These are phyloP conservation scores for Coffea canephora DNA, from an alignment of 257 asterid species.

Conservation along the genomic window DNA sequence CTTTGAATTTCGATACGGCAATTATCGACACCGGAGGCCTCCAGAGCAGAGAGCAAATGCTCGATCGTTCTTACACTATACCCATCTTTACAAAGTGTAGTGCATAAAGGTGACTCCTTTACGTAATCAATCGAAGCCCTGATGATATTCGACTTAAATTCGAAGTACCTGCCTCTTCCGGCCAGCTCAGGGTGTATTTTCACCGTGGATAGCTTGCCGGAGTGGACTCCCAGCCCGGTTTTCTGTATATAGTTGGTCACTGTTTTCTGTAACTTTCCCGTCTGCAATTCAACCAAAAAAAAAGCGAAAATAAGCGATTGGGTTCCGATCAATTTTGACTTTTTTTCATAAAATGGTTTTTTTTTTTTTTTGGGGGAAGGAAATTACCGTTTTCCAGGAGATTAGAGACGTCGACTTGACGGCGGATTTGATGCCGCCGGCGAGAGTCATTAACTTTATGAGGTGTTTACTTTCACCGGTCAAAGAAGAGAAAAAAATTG, in stretches of 20 bases:
- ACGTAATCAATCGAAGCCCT: constrained; percentile 58
- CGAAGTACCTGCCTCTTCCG: constrained; percentile 66
- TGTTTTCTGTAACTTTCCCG: constrained; percentile 82
- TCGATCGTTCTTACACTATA: constrained; percentile 66
- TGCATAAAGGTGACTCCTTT: constrained; percentile 69
- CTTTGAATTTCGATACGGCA: constrained; percentile 69
- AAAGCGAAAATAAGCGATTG: no score
- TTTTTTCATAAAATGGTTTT: neutral
- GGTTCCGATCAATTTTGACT: no score
- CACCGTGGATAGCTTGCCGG: constrained; percentile 67
- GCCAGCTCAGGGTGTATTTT: constrained; percentile 63
- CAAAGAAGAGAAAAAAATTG: neutral
- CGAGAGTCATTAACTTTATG: constrained; percentile 18
- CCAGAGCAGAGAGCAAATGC: constrained; percentile 93
- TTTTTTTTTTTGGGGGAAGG: neutral
- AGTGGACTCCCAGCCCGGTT: constrained; percentile 81
- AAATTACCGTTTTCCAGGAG: constrained; percentile 71
- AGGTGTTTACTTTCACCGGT: neutral
- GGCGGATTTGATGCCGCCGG: constrained; percentile 42
- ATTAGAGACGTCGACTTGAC: constrained; percentile 43
- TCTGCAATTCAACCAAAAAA: constrained; percentile 37
- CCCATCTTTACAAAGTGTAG: constrained; percentile 66
- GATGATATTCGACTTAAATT: constrained; percentile 50
- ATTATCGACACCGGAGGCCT: constrained; percentile 81
- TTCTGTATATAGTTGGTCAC: constrained; percentile 53